Base-by-base conservation (phyloP, 768 basidiomycete species). In the Mycena leptocephala region DNA sequence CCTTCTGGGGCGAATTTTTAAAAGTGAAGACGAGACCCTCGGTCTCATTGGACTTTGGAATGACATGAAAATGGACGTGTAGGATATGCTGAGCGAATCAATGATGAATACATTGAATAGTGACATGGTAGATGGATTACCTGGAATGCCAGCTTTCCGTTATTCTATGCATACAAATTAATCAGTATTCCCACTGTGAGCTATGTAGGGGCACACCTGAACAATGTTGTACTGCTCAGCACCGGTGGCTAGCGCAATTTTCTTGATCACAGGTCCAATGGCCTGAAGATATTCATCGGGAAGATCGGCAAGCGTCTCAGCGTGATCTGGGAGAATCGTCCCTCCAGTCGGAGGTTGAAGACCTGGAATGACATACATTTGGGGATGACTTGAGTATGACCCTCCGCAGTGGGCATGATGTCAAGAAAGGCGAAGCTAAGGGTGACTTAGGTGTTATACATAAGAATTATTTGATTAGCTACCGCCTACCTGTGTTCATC, bases 151-250 rank as follows among this genome's bases (percentile, higher is more conserved):
- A 89, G 81, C 79, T 88, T 85, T 6, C 92, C 92, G 82, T 93
- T 93, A 83, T 93, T 94, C 88, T 88, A 28, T 43, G 5, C 2
- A 28, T 18, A 28, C 20, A 22, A n/a, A 26, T 33, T 6, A 9
- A 13, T 33, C 9, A 22, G n/a, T 13, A 53, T 43, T 9, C 3
- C 9, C 22, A 5, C 22, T 3, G 20, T 26, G 59, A 18, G 10
- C 26, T 48, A 3, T 10, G 11, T 13, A 2, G 53, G 32, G 5
- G 26, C 79, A 5, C 51, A 87, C 88, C 89, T 93, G 87, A 13
- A 93, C 78, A 63, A 93, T 81, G 77, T 93, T 94, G 86, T 91
- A 94, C 71, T 93, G 83, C 66, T 89, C 86, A 0, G 84, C 84
- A 1, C 87, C 90, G 8, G 87, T 86, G 8, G 90, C 87, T 30